Evolutionary conservation across 2,329 filamentous ascomycete genomes (phyloP).

Genomic region (Dactylellina sp.): DNA sequence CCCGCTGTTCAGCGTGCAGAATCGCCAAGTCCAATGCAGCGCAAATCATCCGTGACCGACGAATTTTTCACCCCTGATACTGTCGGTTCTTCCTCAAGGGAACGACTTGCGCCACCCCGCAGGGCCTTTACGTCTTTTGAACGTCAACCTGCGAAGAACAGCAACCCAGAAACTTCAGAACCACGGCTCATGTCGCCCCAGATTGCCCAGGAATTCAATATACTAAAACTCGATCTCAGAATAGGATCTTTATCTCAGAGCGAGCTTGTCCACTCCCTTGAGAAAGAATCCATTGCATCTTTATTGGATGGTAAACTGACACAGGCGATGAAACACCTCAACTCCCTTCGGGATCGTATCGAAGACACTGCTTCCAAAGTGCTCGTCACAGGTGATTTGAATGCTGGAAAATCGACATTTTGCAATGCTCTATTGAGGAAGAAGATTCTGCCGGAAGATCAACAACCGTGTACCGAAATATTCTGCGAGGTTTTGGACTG

Average conservation of each 20-base stretch:
- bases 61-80: constrained; percentile 65
- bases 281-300: constrained; percentile 89
- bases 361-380: constrained; percentile 98
- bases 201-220: constrained; percentile 94
- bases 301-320: constrained; percentile 93
- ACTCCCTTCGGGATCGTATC: constrained; percentile 88
- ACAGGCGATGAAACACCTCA: constrained; percentile 90
- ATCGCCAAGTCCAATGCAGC: constrained; percentile 63
- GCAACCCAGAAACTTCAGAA: constrained; percentile 67
- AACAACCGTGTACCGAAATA: constrained; percentile 97
- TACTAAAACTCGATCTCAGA: constrained; percentile 93
- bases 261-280: constrained; percentile 91
- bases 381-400: constrained; percentile 92
- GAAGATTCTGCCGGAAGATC: constrained; percentile 94
- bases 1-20: constrained; percentile 80
- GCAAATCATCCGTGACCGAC: constrained; percentile 71
- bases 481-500: constrained; percentile 97
- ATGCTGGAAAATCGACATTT: constrained; percentile 98
- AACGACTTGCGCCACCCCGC: constrained; percentile 69
- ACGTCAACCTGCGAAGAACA: constrained; percentile 62
- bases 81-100: constrained; percentile 57
- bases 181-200: constrained; percentile 89
- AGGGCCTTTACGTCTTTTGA: constrained; percentile 80
- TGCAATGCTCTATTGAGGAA: constrained; percentile 95
- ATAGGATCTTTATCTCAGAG: constrained; percentile 86